phyloP scores from a whole-genome alignment of 805 yeast species.

The Candida manassasensis region DNA sequence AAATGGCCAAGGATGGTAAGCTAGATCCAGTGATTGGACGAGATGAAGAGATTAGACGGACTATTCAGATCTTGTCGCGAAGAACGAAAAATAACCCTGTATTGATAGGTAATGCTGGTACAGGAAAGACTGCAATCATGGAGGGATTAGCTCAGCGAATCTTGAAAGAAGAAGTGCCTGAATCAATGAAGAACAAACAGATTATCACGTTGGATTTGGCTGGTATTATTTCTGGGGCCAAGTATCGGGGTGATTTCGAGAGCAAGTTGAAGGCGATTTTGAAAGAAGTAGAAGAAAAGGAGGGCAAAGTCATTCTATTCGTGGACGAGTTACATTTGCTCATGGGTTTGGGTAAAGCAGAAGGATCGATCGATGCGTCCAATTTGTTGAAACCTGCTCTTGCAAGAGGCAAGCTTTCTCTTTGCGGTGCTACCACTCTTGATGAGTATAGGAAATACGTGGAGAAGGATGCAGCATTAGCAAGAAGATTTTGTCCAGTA shows the following conservation, averaged over 20 bases:
- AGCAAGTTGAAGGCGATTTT: constrained; percentile 78
- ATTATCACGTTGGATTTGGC: constrained; percentile 85
- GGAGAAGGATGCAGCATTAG: constrained; percentile 93
- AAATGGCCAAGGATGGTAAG: constrained; percentile 82
- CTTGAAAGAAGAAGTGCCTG: constrained; percentile 89
- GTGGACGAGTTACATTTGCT: constrained; percentile 89
- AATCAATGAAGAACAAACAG: constrained; percentile 80
- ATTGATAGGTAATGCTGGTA: constrained; percentile 93
- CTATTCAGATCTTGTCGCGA: constrained; percentile 86
- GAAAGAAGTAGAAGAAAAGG: constrained; percentile 75
- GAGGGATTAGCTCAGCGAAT: constrained; percentile 96
- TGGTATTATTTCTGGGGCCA: constrained; percentile 88
- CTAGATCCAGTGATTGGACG: constrained; percentile 96
- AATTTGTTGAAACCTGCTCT: constrained; percentile 88
- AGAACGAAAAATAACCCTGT: constrained; percentile 96
- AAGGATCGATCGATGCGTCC: constrained; percentile 94
- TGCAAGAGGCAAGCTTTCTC: constrained; percentile 87
- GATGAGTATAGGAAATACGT: constrained; percentile 91
- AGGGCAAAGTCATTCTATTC: constrained; percentile 74
- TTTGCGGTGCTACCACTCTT: constrained; percentile 94
- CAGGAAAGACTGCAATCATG: constrained; percentile 95
- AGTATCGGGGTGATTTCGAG: constrained; percentile 94
- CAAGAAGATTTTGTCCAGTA: constrained; percentile 91
- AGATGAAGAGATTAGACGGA: constrained; percentile 90
- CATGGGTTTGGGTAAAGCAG: constrained; percentile 87